Evolutionary conservation across 768 basidiomycete species (phyloP).

Genomic region (Hericium rajendrae): DNA sequence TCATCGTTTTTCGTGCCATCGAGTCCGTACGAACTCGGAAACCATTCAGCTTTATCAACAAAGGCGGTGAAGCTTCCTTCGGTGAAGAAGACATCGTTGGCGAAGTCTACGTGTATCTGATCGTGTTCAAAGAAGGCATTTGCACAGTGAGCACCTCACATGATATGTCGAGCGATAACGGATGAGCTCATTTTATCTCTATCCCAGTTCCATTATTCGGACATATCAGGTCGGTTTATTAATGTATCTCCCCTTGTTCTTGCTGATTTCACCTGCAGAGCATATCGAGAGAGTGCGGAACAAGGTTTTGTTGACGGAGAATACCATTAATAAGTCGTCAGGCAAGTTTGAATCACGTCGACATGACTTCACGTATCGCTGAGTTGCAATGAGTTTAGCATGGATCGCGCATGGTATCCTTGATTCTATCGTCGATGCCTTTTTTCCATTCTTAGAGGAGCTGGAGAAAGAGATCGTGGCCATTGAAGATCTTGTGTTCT

Average conservation of each 20-base stretch:
- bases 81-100: conserved; percentile 42
- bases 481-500: conserved; percentile 59
- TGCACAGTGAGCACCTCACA: conserved; percentile 43
- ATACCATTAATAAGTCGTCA: conserved; percentile 59
- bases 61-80: conserved; percentile 13
- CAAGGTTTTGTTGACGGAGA: conserved; percentile 54
- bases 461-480: conserved; percentile 44
- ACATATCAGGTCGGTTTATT: conserved; percentile 48
- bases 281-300: conserved; percentile 71
- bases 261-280: conserved; percentile 29
- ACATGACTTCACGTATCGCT: background rate
- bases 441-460: conserved; percentile 75
- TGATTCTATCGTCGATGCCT: conserved; percentile 90
- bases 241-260: conserved; percentile 6
- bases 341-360: conserved; percentile 34
- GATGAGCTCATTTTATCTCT: background rate
- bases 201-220: conserved; percentile 81
- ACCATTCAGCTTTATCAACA: conserved; percentile 22
- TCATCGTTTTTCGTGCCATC: conserved; percentile 78
- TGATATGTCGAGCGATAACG: background rate
- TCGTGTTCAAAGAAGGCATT: conserved; percentile 84
- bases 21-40: conserved; percentile 44
- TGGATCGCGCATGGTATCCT: conserved; percentile 92
- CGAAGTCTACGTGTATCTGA: conserved; percentile 80
- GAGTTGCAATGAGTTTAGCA: conserved; percentile 34